Base-by-base conservation (phyloP, 495 filamentous ascomycete genomes). In the Rusavskia elegans region DNA sequence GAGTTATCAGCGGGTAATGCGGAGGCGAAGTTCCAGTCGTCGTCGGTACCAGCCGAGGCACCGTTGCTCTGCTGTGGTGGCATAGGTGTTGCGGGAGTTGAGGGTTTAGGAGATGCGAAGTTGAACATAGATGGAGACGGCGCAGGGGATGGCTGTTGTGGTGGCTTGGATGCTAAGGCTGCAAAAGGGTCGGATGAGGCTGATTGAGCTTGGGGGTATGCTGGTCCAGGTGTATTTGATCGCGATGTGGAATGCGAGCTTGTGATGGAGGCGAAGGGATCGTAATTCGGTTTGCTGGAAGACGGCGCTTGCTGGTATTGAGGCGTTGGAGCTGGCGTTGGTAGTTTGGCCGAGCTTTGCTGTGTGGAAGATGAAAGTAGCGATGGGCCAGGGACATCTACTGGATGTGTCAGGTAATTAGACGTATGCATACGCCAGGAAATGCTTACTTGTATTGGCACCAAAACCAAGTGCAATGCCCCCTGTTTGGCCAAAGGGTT, bases 1-100 rank as follows among this genome's bases (percentile, higher is more conserved):
- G 64, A 67, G 23, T 64, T 70, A 48, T 79, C 76, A 27, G 83
- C 78, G 0, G 89, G 89, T 3, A 97, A 69, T 0, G 92, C 85
- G 5, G 92, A 96, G 8, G 85, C 75, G 61, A 97, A 98, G 36
- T 81, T 80, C 92, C 92, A 98, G 59, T 98, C 92, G 55, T 98
- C 92, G 49, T 81, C 71, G 57, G 61, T 68, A 27, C 62, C 54
- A 6, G 23, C 14, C 21, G 44, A 46, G 25, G 68, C 59, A 48
- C 67, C 58, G 49, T 64, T 61, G 27, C 63, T 53, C 49, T 50
- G 61, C 52, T 57, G 51, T 52, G 36, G 50, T 49, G 45, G 7
- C 10, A 25, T 35, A 17, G 38, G 16, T 16, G 53, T 51, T 19
- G 53, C 53, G 52, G 60, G 59, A 39, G 51, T 53, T 21, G 60